Percentiles rank a stretch among this genome's conserved stretches.
Conservation (phyloP, 352 stramenopile genomes). For the Phytophthora nicotianae region DNA sequence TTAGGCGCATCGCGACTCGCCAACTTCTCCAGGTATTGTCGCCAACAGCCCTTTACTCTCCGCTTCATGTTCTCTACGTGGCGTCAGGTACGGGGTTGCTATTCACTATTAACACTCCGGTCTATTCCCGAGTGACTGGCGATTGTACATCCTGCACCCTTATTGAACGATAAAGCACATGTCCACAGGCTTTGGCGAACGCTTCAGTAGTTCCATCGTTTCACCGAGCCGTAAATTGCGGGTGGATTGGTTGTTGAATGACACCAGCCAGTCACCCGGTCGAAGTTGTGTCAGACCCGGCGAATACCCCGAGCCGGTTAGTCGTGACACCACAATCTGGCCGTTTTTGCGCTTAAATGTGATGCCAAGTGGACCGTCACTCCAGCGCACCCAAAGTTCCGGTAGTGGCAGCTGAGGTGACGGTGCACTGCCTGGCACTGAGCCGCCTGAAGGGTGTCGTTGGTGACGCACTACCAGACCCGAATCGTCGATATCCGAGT, state of each 20-base stretch:
- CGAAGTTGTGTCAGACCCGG: slow-evolving; percentile 68
- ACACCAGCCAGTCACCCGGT: slow-evolving; percentile 77
- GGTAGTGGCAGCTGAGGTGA: slow-evolving; percentile 44
- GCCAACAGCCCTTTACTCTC: slow-evolving; percentile 8
- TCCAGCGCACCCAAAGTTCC: slow-evolving; percentile 78
- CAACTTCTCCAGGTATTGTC: slow-evolving; percentile 13
- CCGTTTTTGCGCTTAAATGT: slow-evolving; percentile 83
- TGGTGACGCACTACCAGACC: slow-evolving; percentile 53
- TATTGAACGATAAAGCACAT: slow-evolving; percentile 85
- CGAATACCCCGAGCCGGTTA: slow-evolving; percentile 74
- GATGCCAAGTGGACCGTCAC: slow-evolving; percentile 72
- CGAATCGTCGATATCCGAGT: slow-evolving; percentile 76
- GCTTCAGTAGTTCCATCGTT: slow-evolving; percentile 86
- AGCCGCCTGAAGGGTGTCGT: slow-evolving; percentile 13
- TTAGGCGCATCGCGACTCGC: slow-evolving; percentile 13
- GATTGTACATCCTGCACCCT: slow-evolving; percentile 14
- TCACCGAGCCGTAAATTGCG: slow-evolving; percentile 63
- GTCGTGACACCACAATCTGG: slow-evolving; percentile 76
- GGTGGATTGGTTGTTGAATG: slow-evolving; percentile 73
- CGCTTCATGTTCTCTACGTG: slow-evolving; percentile 12
- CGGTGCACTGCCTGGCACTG: slow-evolving; percentile 3
- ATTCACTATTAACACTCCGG: slow-evolving; percentile 38
- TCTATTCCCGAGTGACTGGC: slow-evolving; percentile 27
- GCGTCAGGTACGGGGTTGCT: slow-evolving; percentile 12
- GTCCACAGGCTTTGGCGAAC: slow-evolving; percentile 71